Evolutionary conservation across 1,284 basidiomycete genomes (phyloP).

Genomic region (Ceratobasidium sp.): DNA sequence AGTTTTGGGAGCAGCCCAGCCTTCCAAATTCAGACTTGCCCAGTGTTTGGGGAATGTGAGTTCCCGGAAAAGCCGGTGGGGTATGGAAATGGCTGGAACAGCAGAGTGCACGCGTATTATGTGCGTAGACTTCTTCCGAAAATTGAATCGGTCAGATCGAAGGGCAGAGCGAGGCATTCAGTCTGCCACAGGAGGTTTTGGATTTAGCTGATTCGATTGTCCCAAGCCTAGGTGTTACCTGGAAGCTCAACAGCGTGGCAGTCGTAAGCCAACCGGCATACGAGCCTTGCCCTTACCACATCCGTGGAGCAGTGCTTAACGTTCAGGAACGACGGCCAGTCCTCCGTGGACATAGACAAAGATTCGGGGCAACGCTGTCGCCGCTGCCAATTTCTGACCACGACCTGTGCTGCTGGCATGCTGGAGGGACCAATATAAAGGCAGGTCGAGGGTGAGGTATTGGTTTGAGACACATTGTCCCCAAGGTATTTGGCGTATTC

Average conservation of each 20-base stretch:
- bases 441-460: neutral
- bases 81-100: slow-evolving; percentile 33
- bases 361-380: slow-evolving; percentile 4
- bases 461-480: neutral
- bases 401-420: slow-evolving; percentile 16
- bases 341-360: neutral
- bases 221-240: neutral
- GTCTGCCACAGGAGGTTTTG: slow-evolving; percentile 29
- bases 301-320: slow-evolving; percentile 18
- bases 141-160: slow-evolving; percentile 16
- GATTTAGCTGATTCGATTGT: slow-evolving; percentile 1
- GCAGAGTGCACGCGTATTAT: neutral
- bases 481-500: neutral
- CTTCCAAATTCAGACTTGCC: slow-evolving; percentile 21
- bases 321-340: slow-evolving; percentile 8
- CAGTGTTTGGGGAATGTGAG: slow-evolving; percentile 14
- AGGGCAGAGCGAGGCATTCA: slow-evolving; percentile 12
- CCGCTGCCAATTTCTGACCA: slow-evolving; percentile 12
- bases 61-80: slow-evolving; percentile 19
- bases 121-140: slow-evolving; percentile 19
- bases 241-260: neutral
- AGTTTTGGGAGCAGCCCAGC: slow-evolving; percentile 33
- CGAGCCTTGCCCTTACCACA: slow-evolving; percentile 6
- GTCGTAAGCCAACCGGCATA: slow-evolving; percentile 5
- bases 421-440: slow-evolving; percentile 14